A percentile compares a stretch with the other conserved stretches of the same genome.
phyloP scores from a whole-genome alignment of 2,329 filamentous ascomycete genomes.

The Ceratocystis cubensis region DNA sequence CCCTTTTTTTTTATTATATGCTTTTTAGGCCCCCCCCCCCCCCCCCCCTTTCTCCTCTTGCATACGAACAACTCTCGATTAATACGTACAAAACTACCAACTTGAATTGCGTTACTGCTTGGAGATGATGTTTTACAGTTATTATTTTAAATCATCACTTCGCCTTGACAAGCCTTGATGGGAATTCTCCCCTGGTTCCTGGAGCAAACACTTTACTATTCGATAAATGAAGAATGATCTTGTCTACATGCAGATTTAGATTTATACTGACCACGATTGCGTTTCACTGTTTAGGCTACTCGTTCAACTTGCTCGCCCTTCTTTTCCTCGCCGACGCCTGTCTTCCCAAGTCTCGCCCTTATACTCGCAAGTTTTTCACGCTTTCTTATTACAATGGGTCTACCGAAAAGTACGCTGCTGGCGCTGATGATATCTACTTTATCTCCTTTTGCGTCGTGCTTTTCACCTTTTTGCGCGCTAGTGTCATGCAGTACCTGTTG shows the following conservation, averaged over 20 bases:
- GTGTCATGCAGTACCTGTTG: constrained; percentile 75
- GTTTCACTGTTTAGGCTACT: constrained; percentile 45
- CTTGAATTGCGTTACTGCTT: too few species aligned
- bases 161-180: too few species aligned
- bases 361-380: constrained; percentile 78
- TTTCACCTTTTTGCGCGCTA: constrained; percentile 76
- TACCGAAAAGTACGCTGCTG: constrained; percentile 59
- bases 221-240: not conserved
- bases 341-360: constrained; percentile 65
- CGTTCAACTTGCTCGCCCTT: constrained; percentile 72
- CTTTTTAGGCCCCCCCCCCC: too few species aligned
- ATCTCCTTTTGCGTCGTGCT: constrained; percentile 67
- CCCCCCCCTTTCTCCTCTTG: not conserved
- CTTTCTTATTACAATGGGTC: constrained; percentile 68
- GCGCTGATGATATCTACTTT: constrained; percentile 66
- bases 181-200: not conserved
- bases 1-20: too few species aligned
- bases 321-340: constrained; percentile 70
- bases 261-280: constrained; percentile 23
- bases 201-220: not conserved
- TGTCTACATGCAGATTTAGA: not conserved
- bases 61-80: too few species aligned
- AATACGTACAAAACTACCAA: too few species aligned
- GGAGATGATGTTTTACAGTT: too few species aligned
- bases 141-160: too few species aligned